Conservation (phyloP, 352 stramenopile species). For the Globisporangium radiosum region DNA sequence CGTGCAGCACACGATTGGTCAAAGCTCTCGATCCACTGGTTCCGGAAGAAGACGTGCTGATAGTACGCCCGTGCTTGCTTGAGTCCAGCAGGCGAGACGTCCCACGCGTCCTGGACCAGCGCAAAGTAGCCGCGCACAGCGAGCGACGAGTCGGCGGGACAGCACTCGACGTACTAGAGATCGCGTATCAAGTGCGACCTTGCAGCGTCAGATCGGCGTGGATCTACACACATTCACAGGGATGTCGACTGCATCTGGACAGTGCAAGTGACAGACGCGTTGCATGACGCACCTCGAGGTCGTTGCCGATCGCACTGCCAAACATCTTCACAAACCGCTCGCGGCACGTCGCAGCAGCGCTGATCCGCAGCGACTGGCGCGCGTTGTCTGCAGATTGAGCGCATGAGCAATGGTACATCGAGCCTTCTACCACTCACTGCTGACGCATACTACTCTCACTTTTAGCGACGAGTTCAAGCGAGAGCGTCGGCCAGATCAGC, state of each 20-base stretch:
- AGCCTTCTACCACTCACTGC: background rate
- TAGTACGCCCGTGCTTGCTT: conserved; percentile 67
- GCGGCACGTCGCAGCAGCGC: conserved; percentile 11
- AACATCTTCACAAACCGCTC: conserved; percentile 39
- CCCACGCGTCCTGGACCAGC: conserved; percentile 31
- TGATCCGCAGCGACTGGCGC: conserved; percentile 13
- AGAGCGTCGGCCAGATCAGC: conserved; percentile 66
- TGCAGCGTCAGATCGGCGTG: too few relatives aligned
- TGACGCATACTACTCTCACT: conserved; percentile 10
- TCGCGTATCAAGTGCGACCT: background rate
- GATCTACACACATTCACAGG: background rate
- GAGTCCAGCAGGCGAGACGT: conserved; percentile 26
- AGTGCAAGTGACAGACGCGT: background rate
- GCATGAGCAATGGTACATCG: background rate
- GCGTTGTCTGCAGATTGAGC: conserved; percentile 1
- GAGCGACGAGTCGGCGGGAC: conserved; percentile 16
- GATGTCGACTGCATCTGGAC: background rate
- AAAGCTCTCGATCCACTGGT: conserved; percentile 54
- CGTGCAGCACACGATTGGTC: conserved; percentile 36
- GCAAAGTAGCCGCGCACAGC: conserved; percentile 48
- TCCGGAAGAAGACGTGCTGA: conserved; percentile 62
- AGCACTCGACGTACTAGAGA: conserved; percentile 29
- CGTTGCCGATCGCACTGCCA: conserved; percentile 28
- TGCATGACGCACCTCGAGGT: conserved; percentile 26
- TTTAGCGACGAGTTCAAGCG: conserved; percentile 49